Conservation (phyloP, 805 yeast genomes). For the Starmera quercuum region DNA sequence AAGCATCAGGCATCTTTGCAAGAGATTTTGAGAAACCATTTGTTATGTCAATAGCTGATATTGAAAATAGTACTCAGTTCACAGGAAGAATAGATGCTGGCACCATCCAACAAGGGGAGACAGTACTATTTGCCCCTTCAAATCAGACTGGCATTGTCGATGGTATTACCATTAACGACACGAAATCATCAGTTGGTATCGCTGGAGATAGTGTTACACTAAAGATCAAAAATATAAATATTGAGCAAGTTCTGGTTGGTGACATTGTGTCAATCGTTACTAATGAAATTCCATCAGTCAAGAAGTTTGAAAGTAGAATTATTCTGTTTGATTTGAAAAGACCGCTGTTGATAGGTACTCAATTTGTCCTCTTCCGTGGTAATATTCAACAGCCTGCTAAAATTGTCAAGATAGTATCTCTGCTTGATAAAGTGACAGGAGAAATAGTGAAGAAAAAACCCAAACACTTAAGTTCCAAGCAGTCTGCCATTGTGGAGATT, state of each 20-base stretch:
- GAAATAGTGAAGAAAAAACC: slow-evolving; percentile 85
- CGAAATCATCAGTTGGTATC: slow-evolving; percentile 65
- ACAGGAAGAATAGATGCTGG: slow-evolving; percentile 94
- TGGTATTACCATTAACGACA: slow-evolving; percentile 87
- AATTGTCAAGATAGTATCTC: slow-evolving; percentile 70
- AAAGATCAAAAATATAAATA: slow-evolving; percentile 88
- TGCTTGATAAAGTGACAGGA: slow-evolving; percentile 92
- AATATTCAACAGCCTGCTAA: slow-evolving; percentile 90
- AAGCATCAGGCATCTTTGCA: slow-evolving; percentile 70
- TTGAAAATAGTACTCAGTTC: slow-evolving; percentile 87
- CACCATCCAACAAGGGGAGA: slow-evolving; percentile 86
- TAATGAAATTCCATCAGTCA: slow-evolving; percentile 80
- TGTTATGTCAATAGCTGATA: slow-evolving; percentile 86
- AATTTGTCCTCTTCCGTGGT: slow-evolving; percentile 89
- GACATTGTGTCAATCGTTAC: slow-evolving; percentile 88
- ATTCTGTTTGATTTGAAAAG: slow-evolving; percentile 89
- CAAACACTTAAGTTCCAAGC: slow-evolving; percentile 93
- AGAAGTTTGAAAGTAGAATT: slow-evolving; percentile 74
- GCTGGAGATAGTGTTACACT: slow-evolving; percentile 92
- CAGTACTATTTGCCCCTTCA: slow-evolving; percentile 84
- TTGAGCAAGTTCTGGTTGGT: slow-evolving; percentile 87
- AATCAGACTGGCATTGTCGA: slow-evolving; percentile 87
- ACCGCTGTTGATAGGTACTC: slow-evolving; percentile 85
- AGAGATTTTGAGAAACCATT: slow-evolving; percentile 85
- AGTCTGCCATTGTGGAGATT: slow-evolving; percentile 89